Evolutionary conservation across 352 stramenopile genomes (phyloP), one percentile per base, ranked within the genome.

Genomic region (Phytophthora syringae): DNA sequence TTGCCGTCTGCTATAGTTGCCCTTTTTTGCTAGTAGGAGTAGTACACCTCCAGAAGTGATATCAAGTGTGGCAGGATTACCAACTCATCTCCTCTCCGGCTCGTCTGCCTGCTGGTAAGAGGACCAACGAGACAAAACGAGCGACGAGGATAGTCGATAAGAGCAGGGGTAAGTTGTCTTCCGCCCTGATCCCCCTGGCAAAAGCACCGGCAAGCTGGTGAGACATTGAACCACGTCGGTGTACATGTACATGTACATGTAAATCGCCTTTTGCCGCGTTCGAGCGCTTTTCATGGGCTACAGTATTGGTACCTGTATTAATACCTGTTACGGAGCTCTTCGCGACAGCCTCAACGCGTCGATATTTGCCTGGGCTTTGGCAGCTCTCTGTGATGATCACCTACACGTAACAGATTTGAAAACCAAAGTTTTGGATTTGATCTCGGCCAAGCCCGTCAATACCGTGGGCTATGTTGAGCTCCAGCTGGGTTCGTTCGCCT

Each of bases 11-110:
- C n/a, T n/a, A n/a, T n/a, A n/a, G n/a, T n/a, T n/a, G n/a, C 40
- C 30, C 10, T 55, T 55, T 74, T 70, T 67, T 70, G 67, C 43
- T 57, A 64, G 64, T 68, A 48, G 40, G 60, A 64, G 52, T 55
- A 48, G 52, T 24, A 66, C 57, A 22, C 51, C 47, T 44, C 13
- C 11, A 49, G 25, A 44, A 11, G 53, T 45, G 37, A 68, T 74
- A 74, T 20, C 45, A 48, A 52, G 13, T 70, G 27, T 65, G 22
- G 47, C 9, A 60, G 61, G 58, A 67, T 76, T 76, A 73, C 57
- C 52, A 66, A 64, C 52, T 11, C 63, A 67, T 72, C 52, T n/a
- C 47, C 52, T 52, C 49, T 72, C 56, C 56, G 62, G 61, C 67
- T 70, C 42, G 57, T 72, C 64, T 72, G 59, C 20, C n/a, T n/a